Evolutionary conservation across 164 flowering plant species (phyloP).

Genomic region (Macadamia integrifolia): DNA sequence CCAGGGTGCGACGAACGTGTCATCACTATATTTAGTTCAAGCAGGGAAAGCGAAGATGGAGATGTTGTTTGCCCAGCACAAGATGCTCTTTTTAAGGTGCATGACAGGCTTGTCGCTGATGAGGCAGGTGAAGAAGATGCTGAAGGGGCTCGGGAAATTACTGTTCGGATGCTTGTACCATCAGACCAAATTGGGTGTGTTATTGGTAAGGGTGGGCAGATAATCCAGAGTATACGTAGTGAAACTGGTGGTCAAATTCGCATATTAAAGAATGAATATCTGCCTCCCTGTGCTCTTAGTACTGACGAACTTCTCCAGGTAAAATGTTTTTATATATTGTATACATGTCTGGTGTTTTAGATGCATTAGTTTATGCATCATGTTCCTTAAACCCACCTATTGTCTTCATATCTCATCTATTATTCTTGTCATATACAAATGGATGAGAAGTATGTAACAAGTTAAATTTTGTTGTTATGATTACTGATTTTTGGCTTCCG

Average conservation of each 20-base stretch:
- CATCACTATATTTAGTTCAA: conserved; percentile 77
- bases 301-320: conserved; percentile 97
- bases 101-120: conserved; percentile 75
- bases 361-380: background rate
- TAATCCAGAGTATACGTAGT: conserved; percentile 76
- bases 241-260: conserved; percentile 93
- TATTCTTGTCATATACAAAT: too few species aligned
- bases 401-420: too few species aligned
- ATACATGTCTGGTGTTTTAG: background rate
- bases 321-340: background rate
- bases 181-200: conserved; percentile 97
- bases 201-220: conserved; percentile 96
- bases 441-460: too few species aligned
- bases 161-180: conserved; percentile 78
- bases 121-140: conserved; percentile 48
- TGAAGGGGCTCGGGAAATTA: conserved; percentile 56
- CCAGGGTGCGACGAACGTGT: conserved; percentile 89
- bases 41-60: conserved; percentile 64
- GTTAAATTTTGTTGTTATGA: too few species aligned
- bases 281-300: conserved; percentile 82
- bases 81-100: conserved; percentile 88
- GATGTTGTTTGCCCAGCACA: conserved; percentile 68
- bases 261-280: conserved; percentile 79
- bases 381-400: background rate
- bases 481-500: too few species aligned